A percentile compares a stretch with the other conserved stretches of the same genome.
Conservation (phyloP, 192 early-diverging fungal species). For the Blastocladiella britannica region DNA sequence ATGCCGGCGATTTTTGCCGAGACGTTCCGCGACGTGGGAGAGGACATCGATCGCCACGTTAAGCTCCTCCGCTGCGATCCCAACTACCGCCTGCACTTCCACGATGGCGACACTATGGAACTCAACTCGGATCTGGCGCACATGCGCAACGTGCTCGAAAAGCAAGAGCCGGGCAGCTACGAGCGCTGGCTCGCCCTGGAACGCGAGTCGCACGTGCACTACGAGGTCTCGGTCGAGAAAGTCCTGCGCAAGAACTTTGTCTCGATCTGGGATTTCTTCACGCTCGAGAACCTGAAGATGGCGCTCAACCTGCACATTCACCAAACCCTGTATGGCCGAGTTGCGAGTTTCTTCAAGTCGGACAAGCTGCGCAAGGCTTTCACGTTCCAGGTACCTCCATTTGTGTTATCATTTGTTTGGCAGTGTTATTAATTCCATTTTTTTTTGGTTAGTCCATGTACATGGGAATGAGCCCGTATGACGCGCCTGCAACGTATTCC, state of each 20-base stretch:
- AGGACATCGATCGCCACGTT: conserved; percentile 18
- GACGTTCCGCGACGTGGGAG: conserved; percentile 23
- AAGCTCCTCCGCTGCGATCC: conserved; percentile 21
- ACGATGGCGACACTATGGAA: conserved; percentile 20
- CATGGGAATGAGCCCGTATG: conserved; percentile 41
- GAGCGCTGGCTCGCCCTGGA: conserved; percentile 15
- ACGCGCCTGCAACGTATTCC: conserved; percentile 33
- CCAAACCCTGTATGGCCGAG: conserved; percentile 16
- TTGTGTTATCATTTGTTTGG: too few species aligned
- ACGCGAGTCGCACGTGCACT: conserved; percentile 23
- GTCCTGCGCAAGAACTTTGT: conserved; percentile 27
- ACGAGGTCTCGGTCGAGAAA: conserved; percentile 16
- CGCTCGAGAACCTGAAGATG: conserved; percentile 14
- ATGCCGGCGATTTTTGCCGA: conserved; percentile 30
- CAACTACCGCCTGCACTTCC: conserved; percentile 32
- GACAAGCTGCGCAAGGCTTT: conserved; percentile 32
- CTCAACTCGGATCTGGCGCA: conserved; percentile 22
- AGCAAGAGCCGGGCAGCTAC: conserved; percentile 19
- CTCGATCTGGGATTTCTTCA: conserved; percentile 16
- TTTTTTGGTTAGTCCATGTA: too few species aligned
- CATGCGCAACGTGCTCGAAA: conserved; percentile 28
- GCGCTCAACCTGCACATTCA: conserved; percentile 22
- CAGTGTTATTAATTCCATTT: too few species aligned
- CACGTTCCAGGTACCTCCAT: too few species aligned
- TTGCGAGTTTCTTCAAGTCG: conserved; percentile 18